Base-by-base conservation (phyloP, 2,329 filamentous ascomycete species). In the Diaporthe velutina region DNA sequence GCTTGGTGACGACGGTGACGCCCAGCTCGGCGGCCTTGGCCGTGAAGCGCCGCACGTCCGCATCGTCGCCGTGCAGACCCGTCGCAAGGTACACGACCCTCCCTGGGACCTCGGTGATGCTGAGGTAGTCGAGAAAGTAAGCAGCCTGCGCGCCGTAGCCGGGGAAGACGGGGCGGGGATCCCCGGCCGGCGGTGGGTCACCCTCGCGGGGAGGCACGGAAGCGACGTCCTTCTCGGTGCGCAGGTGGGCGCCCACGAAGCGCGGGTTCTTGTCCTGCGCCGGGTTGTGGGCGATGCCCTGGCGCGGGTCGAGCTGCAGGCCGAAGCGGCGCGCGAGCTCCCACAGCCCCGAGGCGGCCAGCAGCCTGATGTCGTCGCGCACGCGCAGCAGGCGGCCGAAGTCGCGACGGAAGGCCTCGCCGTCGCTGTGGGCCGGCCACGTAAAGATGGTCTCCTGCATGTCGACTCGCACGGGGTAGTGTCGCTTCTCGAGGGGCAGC, bases 61-160 rank as follows among this genome's bases (percentile, higher is more conserved):
- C 82, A 13, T 78, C 70, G 3, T 79, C 78, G 25, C 85, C 84
- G 6, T 45, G 54, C 42, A 76, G 68, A 15, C 86, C 86, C 1
- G 85, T 85, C 15, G 86, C 85, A 17, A 87, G 82, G 78, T 86
- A 89, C 1, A 86, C 82, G 17, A 86, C 70, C 78, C 71, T 1
- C 83, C 77, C 4, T 80, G 79, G 52, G 79, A 77, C 64, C 77
- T 67, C 22, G 73, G 72, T 22, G 33, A 48, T 15, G 28, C 17
- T 38, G 30, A 84, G 75, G 73, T 79, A 82, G 58, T 79, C 75
- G 28, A 85, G 77, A 74, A 81, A 81, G 70, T 82, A 79, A 8
- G 78, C 78, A 2, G 80, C 79, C 78, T 85, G 83, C 38, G 76
- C 77, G 12, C 79, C 76, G 76, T 82, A 85, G n/a, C 77, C 66